Conservation (phyloP, 805 yeast genomes). For the Candida schatavii region DNA sequence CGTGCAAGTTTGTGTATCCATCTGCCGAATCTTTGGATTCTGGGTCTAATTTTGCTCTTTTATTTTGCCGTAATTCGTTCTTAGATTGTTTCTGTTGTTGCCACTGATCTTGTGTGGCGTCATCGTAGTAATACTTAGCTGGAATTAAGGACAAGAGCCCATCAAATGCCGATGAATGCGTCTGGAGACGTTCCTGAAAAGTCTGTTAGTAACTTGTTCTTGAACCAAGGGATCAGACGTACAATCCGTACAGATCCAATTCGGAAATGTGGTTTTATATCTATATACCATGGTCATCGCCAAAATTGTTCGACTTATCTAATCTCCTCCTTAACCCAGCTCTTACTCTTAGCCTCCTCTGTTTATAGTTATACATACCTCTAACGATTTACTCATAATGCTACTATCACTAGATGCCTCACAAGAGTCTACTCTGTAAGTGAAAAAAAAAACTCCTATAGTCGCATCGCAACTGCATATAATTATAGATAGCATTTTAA, state of each 20-base stretch:
- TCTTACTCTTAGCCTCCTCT: too few relatives aligned
- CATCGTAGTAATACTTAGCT: constrained; percentile 91
- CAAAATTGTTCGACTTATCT: too few relatives aligned
- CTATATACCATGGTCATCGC: too few relatives aligned
- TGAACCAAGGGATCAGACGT: too few relatives aligned
- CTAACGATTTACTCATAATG: constrained; percentile 61
- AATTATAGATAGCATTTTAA: too few relatives aligned
- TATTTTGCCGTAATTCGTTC: constrained; percentile 57
- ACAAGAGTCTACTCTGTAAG: background rate
- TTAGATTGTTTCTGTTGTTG: constrained; percentile 74
- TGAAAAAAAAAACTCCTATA: background rate
- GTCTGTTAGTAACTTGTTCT: constrained; percentile 4
- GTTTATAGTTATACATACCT: too few relatives aligned
- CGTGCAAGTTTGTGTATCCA: constrained; percentile 37
- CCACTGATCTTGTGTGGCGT: constrained; percentile 88
- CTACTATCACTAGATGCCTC: background rate
- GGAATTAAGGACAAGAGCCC: constrained; percentile 89
- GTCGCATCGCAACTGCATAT: constrained; percentile 1
- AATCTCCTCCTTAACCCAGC: too few relatives aligned
- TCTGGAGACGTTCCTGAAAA: constrained; percentile 67
- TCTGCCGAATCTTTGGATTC: constrained; percentile 43
- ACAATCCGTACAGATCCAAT: too few relatives aligned
- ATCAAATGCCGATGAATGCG: constrained; percentile 79
- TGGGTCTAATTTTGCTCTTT: constrained; percentile 76
- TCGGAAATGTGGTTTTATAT: too few relatives aligned